These are phyloP conservation scores for Polyporus tsugae DNA, from an alignment of 1,284 basidiomycete species.

Conservation along the genomic window DNA sequence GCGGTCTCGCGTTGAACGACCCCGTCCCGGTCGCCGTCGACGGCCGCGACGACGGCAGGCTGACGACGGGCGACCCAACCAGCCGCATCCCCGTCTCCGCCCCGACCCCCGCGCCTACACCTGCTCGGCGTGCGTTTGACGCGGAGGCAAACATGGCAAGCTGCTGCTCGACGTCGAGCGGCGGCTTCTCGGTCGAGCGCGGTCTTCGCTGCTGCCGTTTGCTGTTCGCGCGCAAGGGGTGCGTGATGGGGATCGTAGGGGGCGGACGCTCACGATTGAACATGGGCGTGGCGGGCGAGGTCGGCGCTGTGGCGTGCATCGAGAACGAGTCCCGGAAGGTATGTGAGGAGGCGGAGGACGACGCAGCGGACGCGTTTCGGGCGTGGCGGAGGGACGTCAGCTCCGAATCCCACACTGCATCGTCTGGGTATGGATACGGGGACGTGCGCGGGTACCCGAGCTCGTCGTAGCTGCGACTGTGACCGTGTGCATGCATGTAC, in stretches of 20 bases:
- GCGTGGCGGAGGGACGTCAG: constrained; percentile 4
- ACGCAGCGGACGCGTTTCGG: constrained; percentile 1
- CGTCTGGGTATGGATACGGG: not conserved
- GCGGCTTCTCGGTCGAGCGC: constrained; percentile 21
- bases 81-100: not conserved
- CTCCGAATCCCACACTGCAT: not conserved
- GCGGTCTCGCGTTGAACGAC: not conserved
- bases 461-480: constrained; percentile 4
- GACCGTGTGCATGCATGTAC: not conserved
- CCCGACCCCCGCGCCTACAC: not conserved
- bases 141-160: not conserved
- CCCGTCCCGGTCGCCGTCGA: not conserved
- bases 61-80: constrained; percentile 22
- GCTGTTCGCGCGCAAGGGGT: not conserved
- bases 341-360: constrained; percentile 1
- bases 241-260: not conserved
- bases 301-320: constrained; percentile 19
- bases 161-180: constrained; percentile 7
- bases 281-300: constrained; percentile 10
- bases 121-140: constrained; percentile 1
- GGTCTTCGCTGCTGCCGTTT: not conserved
- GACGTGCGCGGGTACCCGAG: not conserved
- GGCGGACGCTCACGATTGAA: not conserved
- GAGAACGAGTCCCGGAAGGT: constrained; percentile 17
- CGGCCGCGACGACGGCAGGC: constrained; percentile 20